A percentile compares a stretch with the other conserved stretches of the same genome.
phyloP scores from a whole-genome alignment of 140 eudicot genomes.

The Senecio squalidus region DNA sequence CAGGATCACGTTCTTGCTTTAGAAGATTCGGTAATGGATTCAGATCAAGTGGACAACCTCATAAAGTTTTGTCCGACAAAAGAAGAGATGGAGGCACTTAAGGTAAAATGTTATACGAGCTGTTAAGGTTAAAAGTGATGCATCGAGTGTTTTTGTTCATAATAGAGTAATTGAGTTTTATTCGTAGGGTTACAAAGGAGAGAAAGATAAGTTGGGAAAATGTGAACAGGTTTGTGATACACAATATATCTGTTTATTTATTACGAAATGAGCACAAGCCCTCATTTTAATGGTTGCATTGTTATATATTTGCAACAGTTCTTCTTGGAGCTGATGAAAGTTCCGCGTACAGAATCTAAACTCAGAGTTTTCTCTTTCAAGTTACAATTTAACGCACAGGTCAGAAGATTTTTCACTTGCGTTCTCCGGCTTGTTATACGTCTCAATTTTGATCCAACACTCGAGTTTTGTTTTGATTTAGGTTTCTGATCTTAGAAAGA shows the following conservation, averaged over 20 bases:
- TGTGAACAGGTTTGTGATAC: conserved; percentile 38
- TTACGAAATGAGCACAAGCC: no score
- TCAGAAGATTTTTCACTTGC: conserved; percentile 14
- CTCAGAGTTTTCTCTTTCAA: conserved; percentile 69
- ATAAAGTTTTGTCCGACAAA: conserved; percentile 46
- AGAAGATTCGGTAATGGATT: conserved; percentile 36
- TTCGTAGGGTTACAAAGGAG: conserved; percentile 23
- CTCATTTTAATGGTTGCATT: conserved; percentile 4
- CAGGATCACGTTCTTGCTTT: conserved; percentile 28
- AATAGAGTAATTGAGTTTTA: no score
- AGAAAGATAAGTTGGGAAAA: conserved; percentile 25
- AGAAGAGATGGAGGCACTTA: conserved; percentile 38
- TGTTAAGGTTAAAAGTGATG: conserved; percentile 8
- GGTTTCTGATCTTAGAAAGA: conserved; percentile 76
- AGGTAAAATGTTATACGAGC: conserved; percentile 21
- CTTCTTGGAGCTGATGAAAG: conserved; percentile 76
- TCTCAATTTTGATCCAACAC: neutral
- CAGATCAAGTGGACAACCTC: conserved; percentile 43
- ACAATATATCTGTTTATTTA: conserved; percentile 21
- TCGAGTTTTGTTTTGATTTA: conserved; percentile 19
- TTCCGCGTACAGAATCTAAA: conserved; percentile 74
- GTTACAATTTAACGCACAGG: conserved; percentile 62
- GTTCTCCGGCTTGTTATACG: conserved; percentile 10
- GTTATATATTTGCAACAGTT: conserved; percentile 38
- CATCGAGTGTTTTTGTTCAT: conserved; percentile 1